Evolutionary conservation across 2,329 filamentous ascomycete genomes (phyloP).

Genomic region (Didymella arachidicola): DNA sequence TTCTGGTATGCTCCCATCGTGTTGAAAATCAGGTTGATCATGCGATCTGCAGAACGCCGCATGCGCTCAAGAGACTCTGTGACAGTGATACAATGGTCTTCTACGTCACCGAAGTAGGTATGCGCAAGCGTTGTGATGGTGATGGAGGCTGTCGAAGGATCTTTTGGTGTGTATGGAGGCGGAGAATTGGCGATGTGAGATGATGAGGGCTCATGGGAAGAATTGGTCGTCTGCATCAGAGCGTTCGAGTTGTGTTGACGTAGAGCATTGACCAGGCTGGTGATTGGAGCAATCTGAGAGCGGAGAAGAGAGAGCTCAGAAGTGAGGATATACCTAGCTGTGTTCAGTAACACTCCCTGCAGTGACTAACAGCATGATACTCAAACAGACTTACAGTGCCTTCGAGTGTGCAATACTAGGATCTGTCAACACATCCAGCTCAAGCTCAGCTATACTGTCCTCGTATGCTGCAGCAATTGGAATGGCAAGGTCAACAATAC

Average conservation of each 20-base stretch:
- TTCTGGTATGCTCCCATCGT: slow-evolving; percentile 88
- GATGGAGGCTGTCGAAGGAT: slow-evolving; percentile 62
- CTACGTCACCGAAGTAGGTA: slow-evolving; percentile 87
- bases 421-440: slow-evolving; percentile 84
- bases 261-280: slow-evolving; percentile 83
- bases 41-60: slow-evolving; percentile 73
- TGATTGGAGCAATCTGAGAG: slow-evolving; percentile 82
- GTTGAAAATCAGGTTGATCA: slow-evolving; percentile 93
- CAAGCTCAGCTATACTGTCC: slow-evolving; percentile 84
- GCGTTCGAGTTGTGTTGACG: slow-evolving; percentile 71
- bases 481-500: slow-evolving; percentile 87
- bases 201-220: slow-evolving; percentile 12
- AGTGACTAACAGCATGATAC: no score
- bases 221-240: slow-evolving; percentile 43
- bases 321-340: slow-evolving; percentile 73
- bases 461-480: slow-evolving; percentile 83
- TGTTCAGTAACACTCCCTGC: background rate
- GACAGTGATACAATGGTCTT: slow-evolving; percentile 87
- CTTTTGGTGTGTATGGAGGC: slow-evolving; percentile 30
- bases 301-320: slow-evolving; percentile 84
- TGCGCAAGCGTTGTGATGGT: slow-evolving; percentile 81
- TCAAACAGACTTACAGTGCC: slow-evolving; percentile 54
- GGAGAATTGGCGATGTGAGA: slow-evolving; percentile 18
- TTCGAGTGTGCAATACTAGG: slow-evolving; percentile 78
- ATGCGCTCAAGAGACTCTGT: slow-evolving; percentile 81